Conservation (phyloP, 2,329 filamentous ascomycete species). For the Coleophoma eucalyptorum region DNA sequence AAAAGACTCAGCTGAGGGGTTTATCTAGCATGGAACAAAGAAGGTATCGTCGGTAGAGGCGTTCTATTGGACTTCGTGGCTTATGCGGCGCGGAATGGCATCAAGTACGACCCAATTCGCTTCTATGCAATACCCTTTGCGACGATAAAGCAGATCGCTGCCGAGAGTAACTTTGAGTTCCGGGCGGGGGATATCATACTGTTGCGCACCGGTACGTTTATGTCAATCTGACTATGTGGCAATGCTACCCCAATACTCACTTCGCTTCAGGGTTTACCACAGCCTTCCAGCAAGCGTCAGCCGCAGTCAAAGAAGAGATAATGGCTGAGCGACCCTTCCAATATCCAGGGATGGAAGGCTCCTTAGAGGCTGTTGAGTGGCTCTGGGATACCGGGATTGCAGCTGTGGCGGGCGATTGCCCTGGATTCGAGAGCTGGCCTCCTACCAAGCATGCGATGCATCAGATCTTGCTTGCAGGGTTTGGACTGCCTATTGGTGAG, state of each 20-base stretch:
- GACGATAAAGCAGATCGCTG: background rate
- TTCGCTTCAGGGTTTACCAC: background rate
- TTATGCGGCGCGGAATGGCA: background rate
- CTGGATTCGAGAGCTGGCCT: slow-evolving; percentile 27
- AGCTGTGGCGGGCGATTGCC: slow-evolving; percentile 36
- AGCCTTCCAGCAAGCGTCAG: background rate
- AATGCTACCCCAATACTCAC: too few relatives aligned
- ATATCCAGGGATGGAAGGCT: background rate
- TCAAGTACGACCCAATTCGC: slow-evolving; percentile 11
- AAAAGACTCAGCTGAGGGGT: background rate
- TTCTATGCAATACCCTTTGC: background rate
- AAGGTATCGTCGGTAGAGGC: slow-evolving; percentile 23
- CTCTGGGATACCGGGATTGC: slow-evolving; percentile 31
- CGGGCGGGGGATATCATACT: slow-evolving; percentile 31
- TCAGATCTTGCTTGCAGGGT: slow-evolving; percentile 22
- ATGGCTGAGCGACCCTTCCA: background rate
- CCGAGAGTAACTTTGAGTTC: background rate
- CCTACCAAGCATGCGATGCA: slow-evolving; percentile 31
- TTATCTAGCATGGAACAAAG: slow-evolving; percentile 24
- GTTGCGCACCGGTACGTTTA: slow-evolving; percentile 20
- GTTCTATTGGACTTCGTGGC: background rate
- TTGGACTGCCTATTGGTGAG: slow-evolving; percentile 14
- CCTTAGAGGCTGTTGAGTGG: slow-evolving; percentile 7
- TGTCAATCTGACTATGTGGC: too few relatives aligned
- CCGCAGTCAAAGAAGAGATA: background rate